Base-by-base conservation (phyloP, 164 flowering plant species). In the Vitis riparia region DNA sequence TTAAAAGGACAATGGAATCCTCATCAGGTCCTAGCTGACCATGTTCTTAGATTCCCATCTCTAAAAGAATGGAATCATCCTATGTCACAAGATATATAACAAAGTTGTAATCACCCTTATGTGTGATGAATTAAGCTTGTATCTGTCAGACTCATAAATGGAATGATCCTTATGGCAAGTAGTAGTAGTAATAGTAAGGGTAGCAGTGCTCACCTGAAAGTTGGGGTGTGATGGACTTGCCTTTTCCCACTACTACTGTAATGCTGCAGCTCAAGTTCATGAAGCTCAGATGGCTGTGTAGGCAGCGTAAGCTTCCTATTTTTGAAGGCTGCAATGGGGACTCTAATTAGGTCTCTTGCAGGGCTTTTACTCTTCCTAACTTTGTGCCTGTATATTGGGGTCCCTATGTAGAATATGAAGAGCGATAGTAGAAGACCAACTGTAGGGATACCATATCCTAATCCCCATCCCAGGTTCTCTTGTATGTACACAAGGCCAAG, bases 401-500 rank as follows among this genome's bases (percentile, higher is more conserved):
- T 89, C 58, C 98, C 98, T 1, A 87, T 1, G 53, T 89, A 91
- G 84, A 93, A 93, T 1, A 91, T 74, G 61, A 89, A 44, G 1
- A 93, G 71, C 9, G 97, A 91, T 0, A 89, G 3, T 0, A 93
- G 48, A 16, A 91, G 88, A 29, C 96, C 97, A 60, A 73, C 76
- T 11, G 96, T 87, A 0, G 96, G 98, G 69, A 94, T 90, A 1
- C 90, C 98, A 70, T 91, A 91, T 13, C 98, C 96, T 51, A 91
- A 72, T 15, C 91, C 92, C 98, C 98, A 91, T 1, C 96, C 91
- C 64, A 90, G 13, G 63, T 91, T 90, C 70, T 94, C 97, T 77
- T 93, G 97, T 27, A 94, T 80, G 74, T 91, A 94, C 2, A 91
- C 93, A 49, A 94, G 93, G 13, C 88, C 89, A 1, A 90, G 52